Percentiles rank a stretch among this genome's conserved stretches.
phyloP scores from a whole-genome alignment of 2,329 filamentous ascomycete genomes.

The Fonsecaea pugnacius region DNA sequence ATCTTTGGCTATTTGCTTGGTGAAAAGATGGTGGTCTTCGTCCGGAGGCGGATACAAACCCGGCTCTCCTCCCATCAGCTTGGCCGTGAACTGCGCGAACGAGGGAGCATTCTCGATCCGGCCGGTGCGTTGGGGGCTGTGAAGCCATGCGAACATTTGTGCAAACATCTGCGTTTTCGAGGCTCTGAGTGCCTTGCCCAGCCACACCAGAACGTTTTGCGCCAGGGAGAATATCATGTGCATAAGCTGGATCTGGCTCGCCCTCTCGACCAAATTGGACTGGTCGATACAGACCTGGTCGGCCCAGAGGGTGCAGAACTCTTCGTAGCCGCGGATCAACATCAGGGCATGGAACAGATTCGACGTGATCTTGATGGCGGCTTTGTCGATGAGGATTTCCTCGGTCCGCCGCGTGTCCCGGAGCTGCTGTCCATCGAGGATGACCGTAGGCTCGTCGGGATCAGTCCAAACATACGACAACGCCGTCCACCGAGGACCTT shows the following conservation, averaged over 20 bases:
- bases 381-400: not conserved
- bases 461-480: not conserved
- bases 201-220: not conserved
- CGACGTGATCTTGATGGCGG: not conserved
- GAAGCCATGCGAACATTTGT: not conserved
- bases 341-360: not conserved
- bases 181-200: not conserved
- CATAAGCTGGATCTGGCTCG: not conserved
- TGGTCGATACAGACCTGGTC: not conserved
- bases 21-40: conserved; percentile 1
- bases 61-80: not conserved
- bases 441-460: not conserved
- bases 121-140: not conserved
- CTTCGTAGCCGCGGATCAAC: not conserved
- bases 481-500: not conserved
- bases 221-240: conserved; percentile 3
- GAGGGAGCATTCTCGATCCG: not conserved
- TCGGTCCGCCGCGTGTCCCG: not conserved
- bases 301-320: not conserved
- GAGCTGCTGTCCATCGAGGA: not conserved
- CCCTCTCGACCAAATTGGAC: not conserved
- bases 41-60: not conserved
- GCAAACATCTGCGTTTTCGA: not conserved
- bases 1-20: conserved; percentile 1
- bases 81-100: not conserved